Conservation (phyloP, 2,329 filamentous ascomycete species). For the Diaporthe citriasiana region DNA sequence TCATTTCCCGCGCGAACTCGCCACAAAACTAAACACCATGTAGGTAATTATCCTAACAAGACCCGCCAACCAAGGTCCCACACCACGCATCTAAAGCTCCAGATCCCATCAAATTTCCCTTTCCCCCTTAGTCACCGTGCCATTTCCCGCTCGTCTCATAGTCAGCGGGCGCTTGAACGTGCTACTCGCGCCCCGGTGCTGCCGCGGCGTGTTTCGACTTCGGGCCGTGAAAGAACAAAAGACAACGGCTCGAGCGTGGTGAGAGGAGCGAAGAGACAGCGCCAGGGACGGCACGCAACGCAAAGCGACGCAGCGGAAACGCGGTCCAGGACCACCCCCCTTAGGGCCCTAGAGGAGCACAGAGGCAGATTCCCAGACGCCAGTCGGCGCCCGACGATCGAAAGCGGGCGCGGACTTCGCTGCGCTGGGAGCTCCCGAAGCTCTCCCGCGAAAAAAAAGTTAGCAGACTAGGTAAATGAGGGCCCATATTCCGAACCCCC, state of each 20-base stretch:
- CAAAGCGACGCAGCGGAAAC: background rate
- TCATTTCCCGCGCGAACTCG: background rate
- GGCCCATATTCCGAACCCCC: too few species aligned
- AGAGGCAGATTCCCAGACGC: background rate
- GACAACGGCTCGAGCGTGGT: slow-evolving; percentile 30
- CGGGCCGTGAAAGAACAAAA: slow-evolving; percentile 26
- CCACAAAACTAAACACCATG: background rate
- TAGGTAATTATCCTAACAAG: background rate
- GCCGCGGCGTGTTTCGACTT: slow-evolving; percentile 24
- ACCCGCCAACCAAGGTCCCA: background rate
- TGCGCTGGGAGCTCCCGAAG: slow-evolving; percentile 24
- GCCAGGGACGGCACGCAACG: slow-evolving; percentile 29
- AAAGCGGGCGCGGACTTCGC: background rate
- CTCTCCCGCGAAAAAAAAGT: background rate
- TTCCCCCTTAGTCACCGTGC: background rate
- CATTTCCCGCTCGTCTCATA: background rate
- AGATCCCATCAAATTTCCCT: background rate
- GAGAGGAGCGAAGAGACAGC: background rate
- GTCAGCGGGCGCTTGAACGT: background rate
- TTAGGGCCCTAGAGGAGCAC: background rate
- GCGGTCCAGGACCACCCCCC: background rate
- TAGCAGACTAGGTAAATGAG: background rate
- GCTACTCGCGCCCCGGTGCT: background rate
- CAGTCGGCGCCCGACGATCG: background rate
- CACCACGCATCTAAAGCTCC: background rate